A percentile compares a stretch with the other conserved stretches of the same genome.
phyloP scores from a whole-genome alignment of 192 early-diverging fungal species.

The Backusella luteola region DNA sequence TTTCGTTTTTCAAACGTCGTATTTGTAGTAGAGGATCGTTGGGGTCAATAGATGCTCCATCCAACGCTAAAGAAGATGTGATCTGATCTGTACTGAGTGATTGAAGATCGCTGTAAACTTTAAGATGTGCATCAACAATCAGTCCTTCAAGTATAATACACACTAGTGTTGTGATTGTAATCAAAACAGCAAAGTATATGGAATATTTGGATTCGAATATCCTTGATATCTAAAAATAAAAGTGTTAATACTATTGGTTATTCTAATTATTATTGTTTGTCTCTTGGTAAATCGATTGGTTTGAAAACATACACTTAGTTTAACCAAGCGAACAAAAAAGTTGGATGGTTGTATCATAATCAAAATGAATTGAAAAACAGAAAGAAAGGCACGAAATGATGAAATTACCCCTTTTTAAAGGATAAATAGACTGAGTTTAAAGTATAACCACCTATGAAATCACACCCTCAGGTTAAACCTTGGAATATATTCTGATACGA shows the following conservation, averaged over 20 bases:
- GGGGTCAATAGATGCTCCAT: neutral
- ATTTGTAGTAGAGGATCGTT: neutral
- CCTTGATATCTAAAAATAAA: neutral
- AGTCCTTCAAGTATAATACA: slow-evolving; percentile 17
- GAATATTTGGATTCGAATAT: neutral
- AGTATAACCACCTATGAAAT: neutral
- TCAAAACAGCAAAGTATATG: slow-evolving; percentile 4
- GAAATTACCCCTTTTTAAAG: neutral
- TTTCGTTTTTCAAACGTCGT: slow-evolving; percentile 18
- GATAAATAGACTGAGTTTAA: neutral
- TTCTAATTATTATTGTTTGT: neutral
- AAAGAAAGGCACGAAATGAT: neutral
- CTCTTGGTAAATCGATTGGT: neutral
- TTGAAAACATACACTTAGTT: neutral
- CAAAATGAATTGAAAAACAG: neutral
- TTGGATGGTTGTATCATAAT: neutral
- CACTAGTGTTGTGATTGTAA: slow-evolving; percentile 7
- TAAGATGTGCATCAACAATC: slow-evolving; percentile 9
- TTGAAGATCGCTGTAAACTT: neutral
- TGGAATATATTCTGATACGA: neutral
- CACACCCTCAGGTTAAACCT: neutral
- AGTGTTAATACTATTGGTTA: neutral
- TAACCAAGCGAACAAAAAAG: slow-evolving; percentile 5
- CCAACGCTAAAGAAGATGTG: neutral
- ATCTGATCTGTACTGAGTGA: neutral